These are phyloP conservation scores for Cylindricascospora bacillispora DNA, from an alignment of 1,139 yeast species.

Conservation along the genomic window DNA sequence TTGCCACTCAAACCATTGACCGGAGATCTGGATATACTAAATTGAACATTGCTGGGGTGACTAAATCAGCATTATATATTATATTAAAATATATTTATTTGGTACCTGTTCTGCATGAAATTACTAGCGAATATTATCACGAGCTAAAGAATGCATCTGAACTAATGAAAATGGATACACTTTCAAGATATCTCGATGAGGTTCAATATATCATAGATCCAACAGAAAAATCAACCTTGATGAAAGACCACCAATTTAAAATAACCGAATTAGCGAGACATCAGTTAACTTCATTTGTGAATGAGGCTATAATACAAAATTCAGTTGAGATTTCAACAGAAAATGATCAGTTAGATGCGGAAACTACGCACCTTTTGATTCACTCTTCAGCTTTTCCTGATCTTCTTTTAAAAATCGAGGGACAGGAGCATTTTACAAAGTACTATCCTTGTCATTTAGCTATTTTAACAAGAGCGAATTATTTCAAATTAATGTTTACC, in stretches of 20 bases:
- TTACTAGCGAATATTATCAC: constrained; percentile 23
- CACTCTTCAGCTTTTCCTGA: constrained; percentile 34
- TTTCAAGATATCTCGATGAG: constrained; percentile 27
- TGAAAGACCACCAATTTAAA: constrained; percentile 33
- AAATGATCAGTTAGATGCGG: not conserved
- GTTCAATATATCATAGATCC: constrained; percentile 15
- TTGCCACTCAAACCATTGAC: not conserved
- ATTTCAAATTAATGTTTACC: constrained; percentile 51
- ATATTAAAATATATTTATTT: constrained; percentile 44
- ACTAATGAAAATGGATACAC: constrained; percentile 28
- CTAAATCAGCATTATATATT: constrained; percentile 10
- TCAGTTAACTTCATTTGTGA: constrained; percentile 33
- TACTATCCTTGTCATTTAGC: constrained; percentile 56
- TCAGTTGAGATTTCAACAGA: constrained; percentile 13
- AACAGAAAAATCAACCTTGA: constrained; percentile 30
- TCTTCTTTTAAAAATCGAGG: constrained; percentile 31
- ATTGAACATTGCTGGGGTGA: constrained; percentile 8
- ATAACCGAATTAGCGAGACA: constrained; percentile 37
- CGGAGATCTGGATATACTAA: constrained; percentile 1
- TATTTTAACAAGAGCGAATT: constrained; percentile 47
- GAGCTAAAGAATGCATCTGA: constrained; percentile 28
- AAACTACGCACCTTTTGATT: not conserved
- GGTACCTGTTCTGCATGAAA: constrained; percentile 28
- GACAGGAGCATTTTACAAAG: constrained; percentile 14
- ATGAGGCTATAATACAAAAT: constrained; percentile 27